These are phyloP conservation scores for Delphinella strobiligena DNA, from an alignment of 2,329 filamentous ascomycete genomes.

Conservation along the genomic window DNA sequence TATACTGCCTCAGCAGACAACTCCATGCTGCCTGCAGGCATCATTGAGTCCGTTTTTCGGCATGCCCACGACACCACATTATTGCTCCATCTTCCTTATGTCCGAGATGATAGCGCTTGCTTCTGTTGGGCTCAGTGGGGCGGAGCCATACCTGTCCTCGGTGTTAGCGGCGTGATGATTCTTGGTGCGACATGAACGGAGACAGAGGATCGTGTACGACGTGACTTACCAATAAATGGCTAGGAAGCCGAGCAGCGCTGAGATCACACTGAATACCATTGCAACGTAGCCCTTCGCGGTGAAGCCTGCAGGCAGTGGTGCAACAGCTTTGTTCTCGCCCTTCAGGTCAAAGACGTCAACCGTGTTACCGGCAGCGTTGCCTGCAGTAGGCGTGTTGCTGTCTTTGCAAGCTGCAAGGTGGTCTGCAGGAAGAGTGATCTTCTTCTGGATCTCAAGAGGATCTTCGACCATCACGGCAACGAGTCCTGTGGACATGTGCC, in stretches of 20 bases:
- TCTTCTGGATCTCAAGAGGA: constrained; percentile 47
- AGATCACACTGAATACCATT: constrained; percentile 58
- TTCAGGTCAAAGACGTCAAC: constrained; percentile 49
- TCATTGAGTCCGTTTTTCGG: too few species aligned
- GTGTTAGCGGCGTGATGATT: too few species aligned
- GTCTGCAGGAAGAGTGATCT: constrained; percentile 47
- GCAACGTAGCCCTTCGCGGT: constrained; percentile 61
- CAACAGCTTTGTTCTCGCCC: constrained; percentile 46
- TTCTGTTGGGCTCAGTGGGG: too few species aligned
- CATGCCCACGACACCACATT: too few species aligned
- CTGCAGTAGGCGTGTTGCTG: constrained; percentile 38
- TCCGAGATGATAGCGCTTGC: too few species aligned
- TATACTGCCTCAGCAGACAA: too few species aligned
- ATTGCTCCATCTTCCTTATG: too few species aligned
- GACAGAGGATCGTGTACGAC: neutral
- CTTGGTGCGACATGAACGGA: too few species aligned
- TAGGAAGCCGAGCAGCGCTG: constrained; percentile 55
- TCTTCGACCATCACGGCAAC: constrained; percentile 40
- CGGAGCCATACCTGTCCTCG: too few species aligned
- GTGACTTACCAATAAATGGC: constrained; percentile 54
- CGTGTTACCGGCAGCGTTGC: constrained; percentile 67
- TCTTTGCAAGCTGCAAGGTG: constrained; percentile 49
- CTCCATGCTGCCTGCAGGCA: too few species aligned
- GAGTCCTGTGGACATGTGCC: constrained; percentile 41
- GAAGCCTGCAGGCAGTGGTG: constrained; percentile 54